Evolutionary conservation across 2,329 filamentous ascomycete genomes (phyloP).

Genomic region (Fusarium torulosum): DNA sequence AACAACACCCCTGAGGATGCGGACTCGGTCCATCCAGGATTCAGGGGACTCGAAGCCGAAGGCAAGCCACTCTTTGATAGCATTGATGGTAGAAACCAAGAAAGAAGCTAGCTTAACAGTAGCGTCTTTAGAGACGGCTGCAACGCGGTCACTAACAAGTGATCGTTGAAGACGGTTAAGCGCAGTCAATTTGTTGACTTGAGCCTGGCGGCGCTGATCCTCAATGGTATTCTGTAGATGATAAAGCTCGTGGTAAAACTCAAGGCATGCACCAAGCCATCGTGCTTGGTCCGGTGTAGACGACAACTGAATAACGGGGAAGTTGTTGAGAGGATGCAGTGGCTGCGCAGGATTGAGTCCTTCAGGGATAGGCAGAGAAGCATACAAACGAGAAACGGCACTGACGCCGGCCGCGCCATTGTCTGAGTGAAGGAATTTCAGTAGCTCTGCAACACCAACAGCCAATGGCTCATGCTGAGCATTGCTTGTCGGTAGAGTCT

Average conservation of each 20-base stretch:
- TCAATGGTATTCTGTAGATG: constrained; percentile 58
- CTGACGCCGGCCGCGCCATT: constrained; percentile 48
- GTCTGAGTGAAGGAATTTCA: constrained; percentile 51
- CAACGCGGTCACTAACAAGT: constrained; percentile 64
- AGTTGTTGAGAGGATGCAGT: constrained; percentile 71
- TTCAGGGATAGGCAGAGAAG: constrained; percentile 46
- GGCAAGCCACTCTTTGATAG: constrained; percentile 60
- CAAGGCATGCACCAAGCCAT: constrained; percentile 67
- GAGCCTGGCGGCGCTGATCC: constrained; percentile 57
- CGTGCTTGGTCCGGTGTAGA: constrained; percentile 52
- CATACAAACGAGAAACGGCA: constrained; percentile 55
- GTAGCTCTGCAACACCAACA: constrained; percentile 42
- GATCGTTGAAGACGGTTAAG: constrained; percentile 73
- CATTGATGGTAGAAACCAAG: constrained; percentile 58
- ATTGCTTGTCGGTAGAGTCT: constrained; percentile 38
- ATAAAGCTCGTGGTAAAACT: constrained; percentile 62
- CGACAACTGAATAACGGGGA: constrained; percentile 62
- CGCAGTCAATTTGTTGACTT: constrained; percentile 63
- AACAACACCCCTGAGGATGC: constrained; percentile 56
- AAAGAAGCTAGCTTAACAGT: constrained; percentile 68
- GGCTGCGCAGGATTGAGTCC: constrained; percentile 56
- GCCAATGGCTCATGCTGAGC: constrained; percentile 11
- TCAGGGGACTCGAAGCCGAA: constrained; percentile 45
- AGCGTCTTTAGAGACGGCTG: constrained; percentile 70
- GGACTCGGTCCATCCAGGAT: constrained; percentile 53